A percentile compares a stretch with the other conserved stretches of the same genome.
These are phyloP conservation scores for Wickerhamiella lipophila DNA, from an alignment of 805 yeast species.

Conservation along the genomic window DNA sequence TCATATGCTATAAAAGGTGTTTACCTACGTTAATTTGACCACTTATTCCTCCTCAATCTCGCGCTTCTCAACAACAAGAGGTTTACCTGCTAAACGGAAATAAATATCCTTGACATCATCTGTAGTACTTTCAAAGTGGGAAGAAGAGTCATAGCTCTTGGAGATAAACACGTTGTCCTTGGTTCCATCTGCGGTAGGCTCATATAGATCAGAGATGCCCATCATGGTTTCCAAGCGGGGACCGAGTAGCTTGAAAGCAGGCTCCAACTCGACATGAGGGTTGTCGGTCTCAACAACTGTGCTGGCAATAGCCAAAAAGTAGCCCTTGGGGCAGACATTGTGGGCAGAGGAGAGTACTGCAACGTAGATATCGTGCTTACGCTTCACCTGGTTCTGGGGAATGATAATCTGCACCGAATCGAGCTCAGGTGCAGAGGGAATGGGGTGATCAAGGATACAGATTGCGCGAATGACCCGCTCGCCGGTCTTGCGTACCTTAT, in stretches of 20 bases:
- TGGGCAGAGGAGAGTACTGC: constrained; percentile 84
- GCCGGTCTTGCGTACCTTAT: constrained; percentile 59
- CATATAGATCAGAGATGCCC: constrained; percentile 87
- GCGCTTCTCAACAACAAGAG: constrained; percentile 73
- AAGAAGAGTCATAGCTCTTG: constrained; percentile 82
- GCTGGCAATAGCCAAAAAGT: constrained; percentile 84
- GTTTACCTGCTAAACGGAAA: constrained; percentile 83
- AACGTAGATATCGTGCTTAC: constrained; percentile 88
- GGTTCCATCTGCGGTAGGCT: constrained; percentile 74
- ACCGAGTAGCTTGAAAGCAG: constrained; percentile 86
- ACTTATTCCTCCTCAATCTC: constrained; percentile 48
- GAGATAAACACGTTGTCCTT: constrained; percentile 70
- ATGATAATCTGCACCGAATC: constrained; percentile 90
- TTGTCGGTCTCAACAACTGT: constrained; percentile 87
- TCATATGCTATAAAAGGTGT: too few relatives aligned
- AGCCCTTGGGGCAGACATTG: constrained; percentile 78
- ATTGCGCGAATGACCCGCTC: constrained; percentile 68
- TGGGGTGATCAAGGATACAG: constrained; percentile 81
- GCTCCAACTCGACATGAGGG: constrained; percentile 84
- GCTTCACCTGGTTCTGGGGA: constrained; percentile 88
- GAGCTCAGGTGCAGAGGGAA: constrained; percentile 65
- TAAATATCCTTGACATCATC: constrained; percentile 94
- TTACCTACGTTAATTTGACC: too few relatives aligned
- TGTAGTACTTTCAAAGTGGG: constrained; percentile 91
- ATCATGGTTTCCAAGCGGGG: constrained; percentile 67